Base-by-base conservation (phyloP, 305 asterid species). In the Fraxinus floribunda region DNA sequence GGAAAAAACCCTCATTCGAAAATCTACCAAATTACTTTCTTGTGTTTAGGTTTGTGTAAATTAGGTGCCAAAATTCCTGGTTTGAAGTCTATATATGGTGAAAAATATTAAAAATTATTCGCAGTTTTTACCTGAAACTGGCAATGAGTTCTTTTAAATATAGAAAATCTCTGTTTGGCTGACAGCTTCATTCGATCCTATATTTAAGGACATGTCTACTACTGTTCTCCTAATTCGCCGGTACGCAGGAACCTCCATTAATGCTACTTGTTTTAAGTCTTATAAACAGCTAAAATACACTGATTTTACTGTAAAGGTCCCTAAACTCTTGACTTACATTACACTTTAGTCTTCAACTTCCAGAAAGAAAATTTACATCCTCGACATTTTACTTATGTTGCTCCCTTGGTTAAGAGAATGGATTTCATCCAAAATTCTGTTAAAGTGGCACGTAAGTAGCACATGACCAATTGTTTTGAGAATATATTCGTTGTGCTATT, bases 81-180 rank as follows among this genome's bases (percentile, higher is more conserved):
- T 29, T 68, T 68, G 36, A 68, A 11, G 39, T 11, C 20, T 11
- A 68, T 29, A 29, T 4, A 68, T 68, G 75, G 39, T 29, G 75
- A 30, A 30, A 68, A 68, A 11, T 7, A 76, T 52, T 57, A 7
- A 57, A 41, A 15, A 57, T 6, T 7, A 57, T 60, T 60, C 60
- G 1, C 24, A 24, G 7, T 20, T 79, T 70, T 66, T 13, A 81
- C 76, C 84, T 16, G 80, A 81, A 22, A 83, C 88, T 85, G 87
- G 75, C 79, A 79, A 68, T 66, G 52, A 39, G 44, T 15, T 7
- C 36, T 39, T 57, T 18, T 20, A 87, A 83, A 84, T 88, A 78
- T 86, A 85, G 90, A 79, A 78, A 76, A 80, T 79, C 20, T 77
- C 80, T 88, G 86, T 78, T 88, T 86, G 94, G 94, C 80, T 79